phyloP scores from a whole-genome alignment of 345 rosid species.

The Microthlaspi erraticum region DNA sequence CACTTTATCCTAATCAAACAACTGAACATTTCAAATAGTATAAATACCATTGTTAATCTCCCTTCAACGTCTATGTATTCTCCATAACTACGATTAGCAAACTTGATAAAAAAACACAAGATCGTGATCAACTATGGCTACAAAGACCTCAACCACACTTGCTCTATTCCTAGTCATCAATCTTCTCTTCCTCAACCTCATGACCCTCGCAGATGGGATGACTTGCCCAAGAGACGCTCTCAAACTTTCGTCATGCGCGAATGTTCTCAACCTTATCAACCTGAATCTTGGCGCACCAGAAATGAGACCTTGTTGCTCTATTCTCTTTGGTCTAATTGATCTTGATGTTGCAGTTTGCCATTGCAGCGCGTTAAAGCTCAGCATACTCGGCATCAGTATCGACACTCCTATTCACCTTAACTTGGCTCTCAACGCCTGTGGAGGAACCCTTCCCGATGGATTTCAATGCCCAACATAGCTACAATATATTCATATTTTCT shows the following conservation, averaged over 20 bases:
- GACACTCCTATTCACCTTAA: constrained; percentile 40
- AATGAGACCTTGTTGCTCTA: constrained; percentile 42
- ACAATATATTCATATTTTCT: background rate
- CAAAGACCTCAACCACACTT: constrained; percentile 35
- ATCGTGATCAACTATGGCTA: constrained; percentile 37
- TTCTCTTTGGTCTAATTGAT: constrained; percentile 38
- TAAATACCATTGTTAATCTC: constrained; percentile 10
- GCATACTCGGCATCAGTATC: constrained; percentile 38
- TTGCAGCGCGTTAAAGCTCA: constrained; percentile 40
- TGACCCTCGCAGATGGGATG: background rate
- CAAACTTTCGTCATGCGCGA: constrained; percentile 37
- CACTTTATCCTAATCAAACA: background rate
- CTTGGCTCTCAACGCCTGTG: constrained; percentile 42
- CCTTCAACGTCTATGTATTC: constrained; percentile 1
- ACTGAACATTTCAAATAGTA: constrained; percentile 6
- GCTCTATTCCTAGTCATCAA: constrained; percentile 43
- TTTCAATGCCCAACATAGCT: constrained; percentile 39
- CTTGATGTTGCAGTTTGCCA: constrained; percentile 39
- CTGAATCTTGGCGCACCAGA: constrained; percentile 43
- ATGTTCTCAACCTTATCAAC: constrained; percentile 39
- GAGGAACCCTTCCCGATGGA: constrained; percentile 36
- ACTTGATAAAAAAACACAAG: constrained; percentile 21
- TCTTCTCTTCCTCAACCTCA: constrained; percentile 45
- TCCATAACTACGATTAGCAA: constrained; percentile 14
- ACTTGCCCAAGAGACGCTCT: constrained; percentile 41